Conservation (phyloP, 2,329 filamentous ascomycete genomes). For the Monosporascus sp. region DNA sequence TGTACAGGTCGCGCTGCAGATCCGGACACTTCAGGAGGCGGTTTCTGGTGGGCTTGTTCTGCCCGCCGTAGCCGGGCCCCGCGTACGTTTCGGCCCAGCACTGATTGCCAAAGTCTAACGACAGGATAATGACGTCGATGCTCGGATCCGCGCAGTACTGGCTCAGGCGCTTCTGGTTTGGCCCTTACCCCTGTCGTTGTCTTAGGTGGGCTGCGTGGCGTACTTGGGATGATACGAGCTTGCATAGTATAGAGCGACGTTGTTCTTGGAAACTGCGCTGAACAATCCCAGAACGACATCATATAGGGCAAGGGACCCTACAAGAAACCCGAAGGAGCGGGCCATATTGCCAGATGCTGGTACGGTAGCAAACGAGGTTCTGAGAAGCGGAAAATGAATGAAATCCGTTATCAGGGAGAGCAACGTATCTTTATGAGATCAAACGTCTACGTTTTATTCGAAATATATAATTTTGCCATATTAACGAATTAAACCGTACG, state of each 20-base stretch:
- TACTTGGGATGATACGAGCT: not conserved
- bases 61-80: constrained; percentile 27
- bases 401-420: not conserved
- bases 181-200: constrained; percentile 31
- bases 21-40: constrained; percentile 28
- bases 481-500: no score
- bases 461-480: no score
- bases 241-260: constrained; percentile 39
- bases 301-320: constrained; percentile 8
- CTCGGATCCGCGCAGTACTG: constrained; percentile 32
- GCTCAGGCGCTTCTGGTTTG: constrained; percentile 29
- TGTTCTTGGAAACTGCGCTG: constrained; percentile 27
- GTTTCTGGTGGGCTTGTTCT: constrained; percentile 25
- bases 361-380: no score
- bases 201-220: not conserved
- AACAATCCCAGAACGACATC: constrained; percentile 20
- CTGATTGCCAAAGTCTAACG: constrained; percentile 37
- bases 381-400: not conserved
- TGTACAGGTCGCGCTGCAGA: constrained; percentile 30
- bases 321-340: constrained; percentile 6
- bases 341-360: no score
- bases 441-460: no score
- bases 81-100: constrained; percentile 28
- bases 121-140: constrained; percentile 38
- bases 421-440: no score